Evolutionary conservation across 1,284 basidiomycete genomes (phyloP).

Genomic region (Austroboletus niveus): DNA sequence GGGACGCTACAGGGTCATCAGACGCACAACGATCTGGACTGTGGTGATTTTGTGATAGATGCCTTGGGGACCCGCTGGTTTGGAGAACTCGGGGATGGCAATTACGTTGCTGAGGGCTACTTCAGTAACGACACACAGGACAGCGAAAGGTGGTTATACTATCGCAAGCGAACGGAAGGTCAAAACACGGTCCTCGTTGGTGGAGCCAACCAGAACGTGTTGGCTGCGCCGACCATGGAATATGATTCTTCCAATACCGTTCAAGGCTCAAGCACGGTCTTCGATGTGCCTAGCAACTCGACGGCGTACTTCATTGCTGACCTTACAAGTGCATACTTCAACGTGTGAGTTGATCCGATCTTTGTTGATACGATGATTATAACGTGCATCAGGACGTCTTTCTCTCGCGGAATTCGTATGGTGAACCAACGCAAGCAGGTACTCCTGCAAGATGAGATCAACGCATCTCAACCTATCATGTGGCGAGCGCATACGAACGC

Average conservation of each 20-base stretch:
- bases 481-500: slow-evolving; percentile 98
- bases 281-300: slow-evolving; percentile 59
- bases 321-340: slow-evolving; percentile 78
- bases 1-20: slow-evolving; percentile 78
- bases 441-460: slow-evolving; percentile 88
- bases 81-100: slow-evolving; percentile 89
- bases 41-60: slow-evolving; percentile 94
- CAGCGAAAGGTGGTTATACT: slow-evolving; percentile 83
- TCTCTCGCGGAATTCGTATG: slow-evolving; percentile 85
- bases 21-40: slow-evolving; percentile 92
- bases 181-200: slow-evolving; percentile 93
- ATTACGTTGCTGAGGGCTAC: slow-evolving; percentile 75
- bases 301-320: slow-evolving; percentile 85
- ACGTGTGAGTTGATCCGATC: slow-evolving; percentile 51
- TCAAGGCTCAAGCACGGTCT: slow-evolving; percentile 82
- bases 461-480: slow-evolving; percentile 55
- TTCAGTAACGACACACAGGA: slow-evolving; percentile 70
- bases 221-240: slow-evolving; percentile 59
- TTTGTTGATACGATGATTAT: slow-evolving; percentile 9
- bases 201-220: slow-evolving; percentile 79
- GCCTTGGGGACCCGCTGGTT: slow-evolving; percentile 94
- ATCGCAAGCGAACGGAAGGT: slow-evolving; percentile 94
- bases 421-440: slow-evolving; percentile 89
- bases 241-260: slow-evolving; percentile 59
- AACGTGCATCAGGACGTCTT: slow-evolving; percentile 46